These are phyloP conservation scores for Euphrasia confusa DNA, from an alignment of 257 asterid genomes.

Conservation along the genomic window DNA sequence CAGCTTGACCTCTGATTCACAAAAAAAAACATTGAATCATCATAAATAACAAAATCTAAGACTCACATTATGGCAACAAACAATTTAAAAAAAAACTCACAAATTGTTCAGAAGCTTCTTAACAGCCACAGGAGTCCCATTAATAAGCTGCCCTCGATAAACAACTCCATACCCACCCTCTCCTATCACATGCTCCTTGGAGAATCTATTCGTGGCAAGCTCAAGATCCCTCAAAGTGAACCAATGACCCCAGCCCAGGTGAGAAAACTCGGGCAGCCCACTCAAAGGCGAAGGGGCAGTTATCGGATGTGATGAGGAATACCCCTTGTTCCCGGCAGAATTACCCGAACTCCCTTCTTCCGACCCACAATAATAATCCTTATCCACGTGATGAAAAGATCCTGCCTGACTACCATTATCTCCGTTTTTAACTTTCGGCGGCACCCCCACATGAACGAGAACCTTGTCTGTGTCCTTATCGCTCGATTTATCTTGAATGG, in stretches of 20 bases:
- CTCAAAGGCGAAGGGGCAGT: constrained; percentile 80
- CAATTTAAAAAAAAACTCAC: constrained; percentile 43
- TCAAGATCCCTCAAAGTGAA: constrained; percentile 87
- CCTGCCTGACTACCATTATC: constrained; percentile 59
- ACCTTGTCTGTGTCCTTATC: constrained; percentile 77
- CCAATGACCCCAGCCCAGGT: constrained; percentile 99
- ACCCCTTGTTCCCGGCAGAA: constrained; percentile 42
- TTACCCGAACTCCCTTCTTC: constrained; percentile 80
- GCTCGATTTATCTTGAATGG: constrained; percentile 70
- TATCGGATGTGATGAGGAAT: constrained; percentile 45
- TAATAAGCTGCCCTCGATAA: constrained; percentile 66
- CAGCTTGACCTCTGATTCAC: constrained; percentile 82
- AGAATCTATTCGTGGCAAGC: constrained; percentile 70
- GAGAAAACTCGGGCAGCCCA: constrained; percentile 93
- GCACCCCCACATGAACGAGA: constrained; percentile 64
- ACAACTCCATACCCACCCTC: constrained; percentile 99
- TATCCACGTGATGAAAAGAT: constrained; percentile 62
- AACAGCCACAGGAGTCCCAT: constrained; percentile 85
- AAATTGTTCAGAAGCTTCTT: constrained; percentile 89
- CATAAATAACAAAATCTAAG: constrained; percentile 1
- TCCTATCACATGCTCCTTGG: constrained; percentile 81
- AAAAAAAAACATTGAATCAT: constrained; percentile 4
- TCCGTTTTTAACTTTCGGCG: constrained; percentile 49
- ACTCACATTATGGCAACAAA: not conserved
- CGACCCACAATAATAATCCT: constrained; percentile 53